Conservation (phyloP, 345 rosid species). For the Gossypium longicalyx region DNA sequence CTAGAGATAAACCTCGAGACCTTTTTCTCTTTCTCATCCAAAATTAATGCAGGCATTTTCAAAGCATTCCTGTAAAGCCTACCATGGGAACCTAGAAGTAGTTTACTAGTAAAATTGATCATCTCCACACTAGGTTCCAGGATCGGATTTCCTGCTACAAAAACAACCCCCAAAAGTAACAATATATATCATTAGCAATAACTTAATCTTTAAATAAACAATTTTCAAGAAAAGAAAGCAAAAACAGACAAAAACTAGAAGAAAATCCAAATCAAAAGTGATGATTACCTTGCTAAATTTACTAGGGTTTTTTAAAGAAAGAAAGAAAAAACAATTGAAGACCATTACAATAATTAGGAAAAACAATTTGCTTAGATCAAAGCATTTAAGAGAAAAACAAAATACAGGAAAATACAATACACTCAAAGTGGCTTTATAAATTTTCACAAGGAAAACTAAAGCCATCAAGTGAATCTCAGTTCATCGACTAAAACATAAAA, state of each 20-base stretch:
- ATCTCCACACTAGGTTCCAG: conserved; percentile 47
- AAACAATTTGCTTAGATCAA: not conserved
- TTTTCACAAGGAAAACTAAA: not conserved
- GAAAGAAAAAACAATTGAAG: not conserved
- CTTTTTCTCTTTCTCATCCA: conserved; percentile 72
- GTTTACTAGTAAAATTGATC: conserved; percentile 52
- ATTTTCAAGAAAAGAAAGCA: not conserved
- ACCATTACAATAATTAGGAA: not conserved
- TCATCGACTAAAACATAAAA: not conserved
- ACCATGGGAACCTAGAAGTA: conserved; percentile 41
- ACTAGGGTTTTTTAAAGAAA: too few species aligned
- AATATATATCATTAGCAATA: not conserved
- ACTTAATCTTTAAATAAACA: not conserved
- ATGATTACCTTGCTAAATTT: not conserved
- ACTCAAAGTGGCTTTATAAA: not conserved
- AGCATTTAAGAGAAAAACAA: not conserved
- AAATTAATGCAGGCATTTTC: conserved; percentile 83
- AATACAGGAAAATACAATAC: not conserved
- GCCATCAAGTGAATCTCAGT: not conserved
- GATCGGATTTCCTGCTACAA: conserved; percentile 61
- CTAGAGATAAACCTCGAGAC: conserved; percentile 59
- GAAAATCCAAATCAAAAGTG: not conserved
- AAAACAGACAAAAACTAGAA: not conserved
- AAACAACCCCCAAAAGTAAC: not conserved
- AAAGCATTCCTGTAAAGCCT: conserved; percentile 57